Conservation (phyloP, 768 basidiomycete genomes). For the Kockovaella imperatae region DNA sequence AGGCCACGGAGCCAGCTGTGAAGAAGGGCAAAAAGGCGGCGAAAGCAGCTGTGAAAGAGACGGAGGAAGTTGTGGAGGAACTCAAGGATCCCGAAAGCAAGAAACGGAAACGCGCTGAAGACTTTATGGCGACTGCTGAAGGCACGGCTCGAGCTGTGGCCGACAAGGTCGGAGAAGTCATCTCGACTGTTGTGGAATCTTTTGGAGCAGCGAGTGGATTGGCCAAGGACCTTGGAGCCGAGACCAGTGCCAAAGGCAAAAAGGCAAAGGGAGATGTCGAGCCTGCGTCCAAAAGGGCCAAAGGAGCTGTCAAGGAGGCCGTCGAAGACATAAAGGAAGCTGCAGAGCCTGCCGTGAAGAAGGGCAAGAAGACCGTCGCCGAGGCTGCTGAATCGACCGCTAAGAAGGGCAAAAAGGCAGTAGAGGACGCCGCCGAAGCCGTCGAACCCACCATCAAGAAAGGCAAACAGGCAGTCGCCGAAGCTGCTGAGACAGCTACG, state of each 20-base stretch:
- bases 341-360: too few species aligned
- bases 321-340: conserved; percentile 3
- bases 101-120: conserved; percentile 39
- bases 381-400: background rate
- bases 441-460: conserved; percentile 18
- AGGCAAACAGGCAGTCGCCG: conserved; percentile 5
- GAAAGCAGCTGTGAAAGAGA: conserved; percentile 7
- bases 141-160: conserved; percentile 23
- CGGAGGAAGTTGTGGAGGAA: conserved; percentile 12
- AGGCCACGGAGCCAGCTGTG: conserved; percentile 17
- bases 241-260: conserved; percentile 17
- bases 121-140: conserved; percentile 24
- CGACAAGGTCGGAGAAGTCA: conserved; percentile 20
- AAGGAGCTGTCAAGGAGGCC: conserved; percentile 7
- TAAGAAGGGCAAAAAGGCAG: conserved; percentile 23
- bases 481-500: conserved; percentile 5
- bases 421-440: conserved; percentile 3
- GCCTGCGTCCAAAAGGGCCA: conserved; percentile 6
- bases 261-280: conserved; percentile 11
- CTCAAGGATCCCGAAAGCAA: conserved; percentile 19
- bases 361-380: background rate
- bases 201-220: conserved; percentile 30
- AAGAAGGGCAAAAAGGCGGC: conserved; percentile 16
- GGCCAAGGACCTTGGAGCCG: conserved; percentile 13
- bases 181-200: conserved; percentile 15